These are phyloP conservation scores for Barbarea vulgaris DNA, from an alignment of 345 rosid genomes.

Conservation along the genomic window DNA sequence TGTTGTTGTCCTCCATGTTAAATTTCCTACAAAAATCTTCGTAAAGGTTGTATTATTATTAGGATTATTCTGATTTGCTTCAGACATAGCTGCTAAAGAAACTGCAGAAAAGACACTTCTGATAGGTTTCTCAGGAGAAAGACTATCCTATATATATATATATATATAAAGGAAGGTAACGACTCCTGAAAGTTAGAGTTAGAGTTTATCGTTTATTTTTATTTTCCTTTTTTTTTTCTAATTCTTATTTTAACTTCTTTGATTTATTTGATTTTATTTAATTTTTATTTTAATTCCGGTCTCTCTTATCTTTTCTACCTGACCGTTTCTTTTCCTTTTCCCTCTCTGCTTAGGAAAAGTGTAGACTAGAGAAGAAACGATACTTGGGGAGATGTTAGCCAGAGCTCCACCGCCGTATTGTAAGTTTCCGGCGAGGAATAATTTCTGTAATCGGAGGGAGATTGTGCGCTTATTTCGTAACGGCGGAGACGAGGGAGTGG, in stretches of 20 bases:
- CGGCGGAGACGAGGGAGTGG: constrained; percentile 27
- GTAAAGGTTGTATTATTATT: neutral
- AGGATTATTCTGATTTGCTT: neutral
- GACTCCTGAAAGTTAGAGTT: too few relatives aligned
- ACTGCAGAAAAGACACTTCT: too few relatives aligned
- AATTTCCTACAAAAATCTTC: constrained; percentile 26
- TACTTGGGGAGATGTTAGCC: constrained; percentile 33
- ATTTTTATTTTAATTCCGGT: neutral
- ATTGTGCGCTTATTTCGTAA: constrained; percentile 11
- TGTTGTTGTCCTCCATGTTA: constrained; percentile 17
- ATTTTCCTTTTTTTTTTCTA: too few relatives aligned
- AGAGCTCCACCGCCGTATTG: constrained; percentile 40
- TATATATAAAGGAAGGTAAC: too few relatives aligned
- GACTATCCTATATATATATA: too few relatives aligned
- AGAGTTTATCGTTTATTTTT: too few relatives aligned
- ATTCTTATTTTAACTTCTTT: neutral
- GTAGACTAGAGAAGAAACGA: neutral
- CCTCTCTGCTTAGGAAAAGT: neutral
- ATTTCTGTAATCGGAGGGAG: neutral
- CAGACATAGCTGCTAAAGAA: neutral
- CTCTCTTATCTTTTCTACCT: constrained; percentile 16
- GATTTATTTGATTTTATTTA: neutral
- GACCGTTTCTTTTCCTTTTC: neutral
- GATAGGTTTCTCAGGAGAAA: too few relatives aligned
- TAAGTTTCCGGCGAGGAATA: constrained; percentile 26